Evolutionary conservation across 441 rosid species (phyloP).

Genomic region (Gossypium trilobum): DNA sequence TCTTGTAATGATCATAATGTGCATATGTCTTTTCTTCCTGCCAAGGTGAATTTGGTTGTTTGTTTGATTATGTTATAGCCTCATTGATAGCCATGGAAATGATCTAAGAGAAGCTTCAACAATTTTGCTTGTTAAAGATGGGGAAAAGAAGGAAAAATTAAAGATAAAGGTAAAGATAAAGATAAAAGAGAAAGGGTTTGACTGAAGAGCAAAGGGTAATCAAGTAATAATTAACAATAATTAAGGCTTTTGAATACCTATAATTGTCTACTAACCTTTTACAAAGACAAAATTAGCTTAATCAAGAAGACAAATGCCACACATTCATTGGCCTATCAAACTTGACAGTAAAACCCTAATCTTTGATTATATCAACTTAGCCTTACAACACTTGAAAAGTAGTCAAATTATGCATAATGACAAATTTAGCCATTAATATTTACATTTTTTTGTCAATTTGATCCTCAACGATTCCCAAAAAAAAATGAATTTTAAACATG

Average conservation of each 20-base stretch:
- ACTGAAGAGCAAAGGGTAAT: slow-evolving; percentile 4
- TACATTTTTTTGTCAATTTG: no score
- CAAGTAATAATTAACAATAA: slow-evolving; percentile 2
- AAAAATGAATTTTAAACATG: no score
- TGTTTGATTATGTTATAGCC: background rate
- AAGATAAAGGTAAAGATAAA: background rate
- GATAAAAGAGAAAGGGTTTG: slow-evolving; percentile 2
- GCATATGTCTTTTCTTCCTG: background rate
- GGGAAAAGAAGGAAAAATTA: background rate
- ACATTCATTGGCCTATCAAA: background rate
- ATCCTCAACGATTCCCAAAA: no score
- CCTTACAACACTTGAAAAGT: background rate
- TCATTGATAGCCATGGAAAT: background rate
- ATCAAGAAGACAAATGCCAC: background rate
- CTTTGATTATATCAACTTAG: background rate
- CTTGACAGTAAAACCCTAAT: background rate
- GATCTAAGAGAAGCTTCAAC: background rate
- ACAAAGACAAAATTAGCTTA: background rate
- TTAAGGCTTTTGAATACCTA: slow-evolving; percentile 21
- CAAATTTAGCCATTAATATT: no score
- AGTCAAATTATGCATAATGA: no score
- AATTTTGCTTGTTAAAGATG: background rate
- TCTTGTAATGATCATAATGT: background rate
- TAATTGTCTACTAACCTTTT: background rate
- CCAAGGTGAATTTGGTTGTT: background rate